Evolutionary conservation across 2,329 filamentous ascomycete species (phyloP).

Genomic region (Fusarium lateritium): DNA sequence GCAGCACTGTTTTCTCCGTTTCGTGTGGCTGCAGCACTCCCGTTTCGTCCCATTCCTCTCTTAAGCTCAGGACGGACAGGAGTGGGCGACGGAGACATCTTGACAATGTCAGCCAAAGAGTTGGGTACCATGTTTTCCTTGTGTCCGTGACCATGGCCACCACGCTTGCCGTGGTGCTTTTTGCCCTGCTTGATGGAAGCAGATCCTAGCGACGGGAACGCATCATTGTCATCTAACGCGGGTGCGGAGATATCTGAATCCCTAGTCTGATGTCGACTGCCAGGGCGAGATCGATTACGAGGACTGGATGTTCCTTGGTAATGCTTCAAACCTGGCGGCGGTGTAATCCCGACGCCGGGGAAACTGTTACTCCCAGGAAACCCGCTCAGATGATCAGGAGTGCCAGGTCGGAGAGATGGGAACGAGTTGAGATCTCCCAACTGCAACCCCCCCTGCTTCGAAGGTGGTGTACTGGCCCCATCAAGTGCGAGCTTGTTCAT

Average conservation of each 20-base stretch:
- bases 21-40: constrained; percentile 74
- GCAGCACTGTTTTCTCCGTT: constrained; percentile 84
- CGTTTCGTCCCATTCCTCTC: constrained; percentile 71
- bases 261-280: constrained; percentile 78
- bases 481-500: constrained; percentile 86
- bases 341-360: constrained; percentile 68
- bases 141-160: constrained; percentile 80
- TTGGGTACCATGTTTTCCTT: constrained; percentile 79
- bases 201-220: constrained; percentile 90
- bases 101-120: constrained; percentile 93
- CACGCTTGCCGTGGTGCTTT: constrained; percentile 93
- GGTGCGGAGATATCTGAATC: constrained; percentile 77
- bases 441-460: constrained; percentile 77
- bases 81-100: constrained; percentile 91
- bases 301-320: constrained; percentile 73
- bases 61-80: constrained; percentile 73
- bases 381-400: constrained; percentile 70
- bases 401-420: constrained; percentile 77
- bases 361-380: constrained; percentile 68
- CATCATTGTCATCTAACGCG: constrained; percentile 92
- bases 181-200: constrained; percentile 82
- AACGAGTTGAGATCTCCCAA: constrained; percentile 89
- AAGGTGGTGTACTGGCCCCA: constrained; percentile 75
- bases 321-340: constrained; percentile 79
- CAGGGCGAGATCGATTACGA: constrained; percentile 84